Conservation (phyloP, 1,284 basidiomycete genomes). For the Heterobasidion parviporum region DNA sequence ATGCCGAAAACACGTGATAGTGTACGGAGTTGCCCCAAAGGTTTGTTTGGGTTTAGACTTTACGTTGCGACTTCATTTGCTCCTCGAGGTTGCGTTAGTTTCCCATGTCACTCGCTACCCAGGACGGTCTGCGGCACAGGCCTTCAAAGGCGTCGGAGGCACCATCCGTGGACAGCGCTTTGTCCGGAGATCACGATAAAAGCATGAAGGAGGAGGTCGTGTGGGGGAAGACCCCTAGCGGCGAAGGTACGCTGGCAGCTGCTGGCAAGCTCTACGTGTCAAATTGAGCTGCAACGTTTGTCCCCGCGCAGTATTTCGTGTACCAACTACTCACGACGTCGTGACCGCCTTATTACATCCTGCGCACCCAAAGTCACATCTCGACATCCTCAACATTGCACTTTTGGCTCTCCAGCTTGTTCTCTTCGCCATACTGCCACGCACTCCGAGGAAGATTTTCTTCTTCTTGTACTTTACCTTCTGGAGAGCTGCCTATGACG, state of each 20-base stretch:
- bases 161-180: neutral
- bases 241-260: slow-evolving; percentile 52
- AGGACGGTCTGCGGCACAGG: neutral
- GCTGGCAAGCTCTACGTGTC: neutral
- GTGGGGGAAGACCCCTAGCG: slow-evolving; percentile 82
- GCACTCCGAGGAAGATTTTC: slow-evolving; percentile 48
- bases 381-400: slow-evolving; percentile 82
- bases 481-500: slow-evolving; percentile 91
- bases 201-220: slow-evolving; percentile 50
- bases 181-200: neutral
- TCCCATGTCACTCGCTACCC: neutral
- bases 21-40: too few species aligned
- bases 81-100: neutral
- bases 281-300: neutral
- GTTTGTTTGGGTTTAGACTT: too few species aligned
- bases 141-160: neutral
- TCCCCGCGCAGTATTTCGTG: slow-evolving; percentile 68
- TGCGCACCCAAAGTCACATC: slow-evolving; percentile 81
- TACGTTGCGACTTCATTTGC: too few species aligned
- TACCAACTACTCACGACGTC: slow-evolving; percentile 94
- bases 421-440: slow-evolving; percentile 65
- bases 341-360: slow-evolving; percentile 89
- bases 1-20: neutral
- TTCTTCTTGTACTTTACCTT: slow-evolving; percentile 88
- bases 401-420: slow-evolving; percentile 74